A percentile compares a stretch with the other conserved stretches of the same genome.
Conservation (phyloP, 345 rosid genomes). For the Eucalyptus marginata region DNA sequence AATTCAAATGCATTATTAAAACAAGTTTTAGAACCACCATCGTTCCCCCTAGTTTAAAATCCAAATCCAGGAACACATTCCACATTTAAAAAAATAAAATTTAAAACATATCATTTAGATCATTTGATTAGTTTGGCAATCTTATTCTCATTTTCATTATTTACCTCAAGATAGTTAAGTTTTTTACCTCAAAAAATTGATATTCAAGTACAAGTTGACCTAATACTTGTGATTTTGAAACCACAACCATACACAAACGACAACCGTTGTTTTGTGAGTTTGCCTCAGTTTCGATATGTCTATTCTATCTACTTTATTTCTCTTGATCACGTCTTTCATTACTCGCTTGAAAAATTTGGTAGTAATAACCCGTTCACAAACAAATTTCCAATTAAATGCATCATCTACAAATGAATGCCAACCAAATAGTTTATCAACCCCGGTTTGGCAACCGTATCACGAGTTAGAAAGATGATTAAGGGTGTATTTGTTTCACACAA, state of each 20-base stretch:
- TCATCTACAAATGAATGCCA: too few species aligned
- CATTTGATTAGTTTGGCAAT: not conserved
- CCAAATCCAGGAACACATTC: not conserved
- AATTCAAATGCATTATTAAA: not conserved
- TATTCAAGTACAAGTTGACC: not conserved
- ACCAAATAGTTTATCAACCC: too few species aligned
- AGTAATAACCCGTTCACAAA: not conserved
- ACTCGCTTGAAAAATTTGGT: not conserved
- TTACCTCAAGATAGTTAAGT: not conserved
- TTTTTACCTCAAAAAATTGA: not conserved
- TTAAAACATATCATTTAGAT: too few species aligned
- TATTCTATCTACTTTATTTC: too few species aligned
- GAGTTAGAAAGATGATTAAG: too few species aligned
- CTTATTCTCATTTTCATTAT: not conserved
- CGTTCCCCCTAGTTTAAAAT: not conserved
- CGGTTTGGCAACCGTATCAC: too few species aligned
- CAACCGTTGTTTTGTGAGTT: not conserved
- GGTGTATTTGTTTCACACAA: too few species aligned
- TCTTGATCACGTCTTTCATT: not conserved
- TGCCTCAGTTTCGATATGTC: not conserved
- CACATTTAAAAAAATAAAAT: not conserved
- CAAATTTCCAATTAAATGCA: not conserved
- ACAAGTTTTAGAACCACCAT: too few species aligned
- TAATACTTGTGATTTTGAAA: not conserved
- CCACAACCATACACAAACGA: not conserved